phyloP scores from a whole-genome alignment of 2,329 filamentous ascomycete species.

The Plectosphaerella sp. region DNA sequence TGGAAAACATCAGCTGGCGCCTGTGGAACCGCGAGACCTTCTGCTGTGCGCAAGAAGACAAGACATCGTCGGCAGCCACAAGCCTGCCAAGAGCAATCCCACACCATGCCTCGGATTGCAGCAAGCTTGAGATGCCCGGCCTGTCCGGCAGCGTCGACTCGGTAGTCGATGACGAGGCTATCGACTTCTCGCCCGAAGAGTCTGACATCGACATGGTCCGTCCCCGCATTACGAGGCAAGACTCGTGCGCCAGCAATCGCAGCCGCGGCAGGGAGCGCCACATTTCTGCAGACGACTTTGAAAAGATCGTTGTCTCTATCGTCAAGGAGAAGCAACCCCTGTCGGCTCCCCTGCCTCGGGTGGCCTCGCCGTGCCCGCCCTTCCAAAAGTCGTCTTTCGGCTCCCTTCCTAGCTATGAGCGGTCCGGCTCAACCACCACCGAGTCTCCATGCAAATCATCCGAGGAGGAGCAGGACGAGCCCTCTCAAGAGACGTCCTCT shows the following conservation, averaged over 20 bases:
- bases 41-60: conserved; percentile 67
- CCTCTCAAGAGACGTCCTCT: conserved; percentile 24
- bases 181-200: conserved; percentile 52
- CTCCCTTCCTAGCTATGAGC: conserved; percentile 25
- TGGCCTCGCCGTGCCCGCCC: conserved; percentile 28
- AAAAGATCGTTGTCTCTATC: conserved; percentile 91
- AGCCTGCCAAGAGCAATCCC: conserved; percentile 47
- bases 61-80: conserved; percentile 37
- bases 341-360: conserved; percentile 44
- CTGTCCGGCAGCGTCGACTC: conserved; percentile 77
- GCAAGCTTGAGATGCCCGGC: conserved; percentile 58
- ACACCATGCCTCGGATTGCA: conserved; percentile 20
- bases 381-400: conserved; percentile 41
- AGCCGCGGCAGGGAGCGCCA: conserved; percentile 76
- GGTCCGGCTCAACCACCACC: conserved; percentile 39
- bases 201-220: conserved; percentile 55
- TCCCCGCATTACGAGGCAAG: conserved; percentile 65
- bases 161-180: conserved; percentile 61
- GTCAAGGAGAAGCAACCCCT: conserved; percentile 80
- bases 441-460: conserved; percentile 56
- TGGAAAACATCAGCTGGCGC: conserved; percentile 95
- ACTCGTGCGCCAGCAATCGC: conserved; percentile 66
- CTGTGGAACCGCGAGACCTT: conserved; percentile 93
- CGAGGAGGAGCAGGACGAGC: conserved; percentile 45
- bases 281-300: conserved; percentile 86